Conservation (phyloP, 805 yeast genomes). For the Candida ipomoeae region DNA sequence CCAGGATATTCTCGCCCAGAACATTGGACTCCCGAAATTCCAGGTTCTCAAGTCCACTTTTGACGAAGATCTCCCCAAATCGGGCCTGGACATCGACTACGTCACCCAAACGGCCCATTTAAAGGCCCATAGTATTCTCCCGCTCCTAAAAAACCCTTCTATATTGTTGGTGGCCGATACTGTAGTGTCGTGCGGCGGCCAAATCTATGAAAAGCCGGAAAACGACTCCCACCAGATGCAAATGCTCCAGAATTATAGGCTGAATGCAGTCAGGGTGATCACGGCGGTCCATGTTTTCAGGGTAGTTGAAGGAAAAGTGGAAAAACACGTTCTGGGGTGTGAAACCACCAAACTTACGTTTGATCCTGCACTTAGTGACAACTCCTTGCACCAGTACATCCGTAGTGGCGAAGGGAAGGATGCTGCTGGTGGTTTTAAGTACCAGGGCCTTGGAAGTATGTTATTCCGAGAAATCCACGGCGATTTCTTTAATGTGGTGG, state of each 20-base stretch:
- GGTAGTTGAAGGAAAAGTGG: slow-evolving; percentile 9
- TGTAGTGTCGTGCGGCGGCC: slow-evolving; percentile 53
- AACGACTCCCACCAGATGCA: slow-evolving; percentile 24
- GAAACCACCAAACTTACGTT: slow-evolving; percentile 47
- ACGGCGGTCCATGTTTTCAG: slow-evolving; percentile 31
- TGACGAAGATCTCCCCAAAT: slow-evolving; percentile 70
- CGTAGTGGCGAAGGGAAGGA: slow-evolving; percentile 65
- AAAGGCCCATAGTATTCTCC: slow-evolving; percentile 63
- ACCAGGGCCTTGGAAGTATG: slow-evolving; percentile 69
- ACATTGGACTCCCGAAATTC: slow-evolving; percentile 45
- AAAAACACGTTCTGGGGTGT: slow-evolving; percentile 1
- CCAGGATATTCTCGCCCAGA: slow-evolving; percentile 55
- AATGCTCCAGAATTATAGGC: slow-evolving; percentile 27
- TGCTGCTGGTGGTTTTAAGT: slow-evolving; percentile 92
- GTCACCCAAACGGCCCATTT: slow-evolving; percentile 65
- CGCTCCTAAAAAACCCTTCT: slow-evolving; percentile 26
- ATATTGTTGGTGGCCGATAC: slow-evolving; percentile 73
- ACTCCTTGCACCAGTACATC: slow-evolving; percentile 59
- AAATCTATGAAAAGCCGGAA: slow-evolving; percentile 75
- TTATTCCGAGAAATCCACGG: slow-evolving; percentile 65
- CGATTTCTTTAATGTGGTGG: slow-evolving; percentile 83
- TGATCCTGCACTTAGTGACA: slow-evolving; percentile 45
- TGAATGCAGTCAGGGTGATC: slow-evolving; percentile 26
- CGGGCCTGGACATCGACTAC: slow-evolving; percentile 45
- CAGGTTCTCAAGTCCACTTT: slow-evolving; percentile 60